These are phyloP conservation scores for Anacardium occidentale DNA, from an alignment of 345 rosid genomes.

Conservation along the genomic window DNA sequence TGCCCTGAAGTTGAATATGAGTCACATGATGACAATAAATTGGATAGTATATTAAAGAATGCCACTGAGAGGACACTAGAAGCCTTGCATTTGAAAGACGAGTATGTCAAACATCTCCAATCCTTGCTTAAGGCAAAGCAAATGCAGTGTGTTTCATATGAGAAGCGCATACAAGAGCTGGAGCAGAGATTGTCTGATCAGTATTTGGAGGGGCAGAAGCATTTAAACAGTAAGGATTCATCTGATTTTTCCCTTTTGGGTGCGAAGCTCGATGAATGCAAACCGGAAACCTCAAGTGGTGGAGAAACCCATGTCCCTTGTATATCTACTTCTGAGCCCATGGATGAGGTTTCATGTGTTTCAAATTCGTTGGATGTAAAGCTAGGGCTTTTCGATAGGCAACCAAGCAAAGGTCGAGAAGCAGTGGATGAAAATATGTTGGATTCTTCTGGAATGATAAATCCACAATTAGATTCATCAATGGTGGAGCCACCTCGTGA, in stretches of 20 bases:
- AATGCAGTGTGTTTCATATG: constrained; percentile 73
- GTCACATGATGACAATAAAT: constrained; percentile 57
- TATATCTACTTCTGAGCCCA: constrained; percentile 65
- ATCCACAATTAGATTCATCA: constrained; percentile 74
- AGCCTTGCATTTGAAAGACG: constrained; percentile 86
- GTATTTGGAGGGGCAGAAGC: constrained; percentile 62
- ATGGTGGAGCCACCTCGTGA: constrained; percentile 81
- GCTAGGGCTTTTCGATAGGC: constrained; percentile 52
- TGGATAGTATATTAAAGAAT: constrained; percentile 59
- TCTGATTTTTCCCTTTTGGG: constrained; percentile 39
- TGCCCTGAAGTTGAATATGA: constrained; percentile 68
- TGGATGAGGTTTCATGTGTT: constrained; percentile 95
- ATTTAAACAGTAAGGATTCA: constrained; percentile 42
- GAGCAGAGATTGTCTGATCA: constrained; percentile 80
- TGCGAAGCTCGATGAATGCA: constrained; percentile 39
- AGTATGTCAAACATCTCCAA: constrained; percentile 67
- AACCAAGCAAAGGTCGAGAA: constrained; percentile 74
- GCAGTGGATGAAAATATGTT: constrained; percentile 93
- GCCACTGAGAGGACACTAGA: constrained; percentile 75
- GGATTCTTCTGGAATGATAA: constrained; percentile 75
- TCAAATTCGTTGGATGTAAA: constrained; percentile 58
- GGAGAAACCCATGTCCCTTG: constrained; percentile 47
- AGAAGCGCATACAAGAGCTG: constrained; percentile 89
- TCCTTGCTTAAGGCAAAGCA: constrained; percentile 78
- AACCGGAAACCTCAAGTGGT: constrained; percentile 43